Conservation (phyloP, 2,329 filamentous ascomycete species). For the Claviceps capensis region DNA sequence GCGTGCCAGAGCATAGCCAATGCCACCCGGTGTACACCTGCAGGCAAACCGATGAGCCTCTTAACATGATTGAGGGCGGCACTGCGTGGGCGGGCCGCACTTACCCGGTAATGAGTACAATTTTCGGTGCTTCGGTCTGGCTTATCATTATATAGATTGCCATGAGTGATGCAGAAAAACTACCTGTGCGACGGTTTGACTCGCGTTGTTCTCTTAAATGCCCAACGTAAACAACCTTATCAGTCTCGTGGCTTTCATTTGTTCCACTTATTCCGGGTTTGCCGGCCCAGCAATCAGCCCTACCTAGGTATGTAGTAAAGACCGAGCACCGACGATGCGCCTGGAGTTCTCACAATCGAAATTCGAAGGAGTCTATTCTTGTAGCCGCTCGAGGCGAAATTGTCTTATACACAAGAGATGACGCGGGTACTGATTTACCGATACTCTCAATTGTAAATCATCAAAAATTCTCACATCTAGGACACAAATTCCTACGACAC, state of each 20-base stretch:
- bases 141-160: background rate
- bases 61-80: background rate
- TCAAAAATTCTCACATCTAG: no score
- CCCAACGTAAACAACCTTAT: background rate
- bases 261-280: background rate
- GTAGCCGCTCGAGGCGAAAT: no score
- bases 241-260: background rate
- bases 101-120: background rate
- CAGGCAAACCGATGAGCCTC: background rate
- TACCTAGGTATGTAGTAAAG: no score
- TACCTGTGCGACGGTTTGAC: background rate
- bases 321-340: background rate
- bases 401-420: no score
- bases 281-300: background rate
- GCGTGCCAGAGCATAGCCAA: background rate
- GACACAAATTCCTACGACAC: no score
- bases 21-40: background rate
- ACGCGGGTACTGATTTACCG: no score
- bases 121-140: background rate
- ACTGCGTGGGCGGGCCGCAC: background rate
- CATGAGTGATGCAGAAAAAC: background rate
- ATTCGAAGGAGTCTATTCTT: no score
- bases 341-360: background rate
- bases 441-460: no score
- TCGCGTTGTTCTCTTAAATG: background rate